Conservation (phyloP, 2,329 filamentous ascomycete genomes). For the Colletotrichum sp. region DNA sequence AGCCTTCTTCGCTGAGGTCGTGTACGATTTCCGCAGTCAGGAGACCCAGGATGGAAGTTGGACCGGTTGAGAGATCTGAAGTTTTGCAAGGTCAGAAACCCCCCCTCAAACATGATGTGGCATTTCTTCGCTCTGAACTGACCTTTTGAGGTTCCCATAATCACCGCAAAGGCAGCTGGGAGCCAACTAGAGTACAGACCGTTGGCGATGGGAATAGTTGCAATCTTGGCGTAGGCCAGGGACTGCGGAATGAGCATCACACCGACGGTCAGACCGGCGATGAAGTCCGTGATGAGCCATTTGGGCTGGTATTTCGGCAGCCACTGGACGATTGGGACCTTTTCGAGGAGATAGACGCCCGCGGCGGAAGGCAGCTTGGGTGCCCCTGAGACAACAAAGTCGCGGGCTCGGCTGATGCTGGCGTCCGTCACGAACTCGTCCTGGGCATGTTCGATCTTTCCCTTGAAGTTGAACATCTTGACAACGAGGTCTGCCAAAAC, state of each 20-base stretch:
- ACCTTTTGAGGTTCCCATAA: conserved; percentile 70
- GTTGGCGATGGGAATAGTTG: conserved; percentile 65
- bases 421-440: conserved; percentile 35
- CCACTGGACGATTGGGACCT: conserved; percentile 68
- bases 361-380: conserved; percentile 54
- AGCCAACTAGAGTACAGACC: conserved; percentile 66
- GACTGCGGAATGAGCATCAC: conserved; percentile 67
- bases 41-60: conserved; percentile 68
- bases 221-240: conserved; percentile 67
- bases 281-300: conserved; percentile 67
- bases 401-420: conserved; percentile 32
- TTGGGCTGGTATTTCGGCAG: conserved; percentile 64
- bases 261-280: conserved; percentile 66
- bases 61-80: conserved; percentile 65
- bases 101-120: neutral
- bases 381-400: conserved; percentile 33
- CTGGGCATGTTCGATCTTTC: neutral
- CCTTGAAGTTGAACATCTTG: conserved; percentile 2
- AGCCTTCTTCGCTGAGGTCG: conserved; percentile 48
- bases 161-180: conserved; percentile 60
- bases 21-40: conserved; percentile 66
- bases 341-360: conserved; percentile 62
- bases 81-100: neutral
- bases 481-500: neutral
- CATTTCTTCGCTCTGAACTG: neutral